Percentiles rank a stretch among this genome's conserved stretches.
These are phyloP conservation scores for Neurospora sp. DNA, from an alignment of 495 filamentous ascomycete genomes.

Conservation along the genomic window DNA sequence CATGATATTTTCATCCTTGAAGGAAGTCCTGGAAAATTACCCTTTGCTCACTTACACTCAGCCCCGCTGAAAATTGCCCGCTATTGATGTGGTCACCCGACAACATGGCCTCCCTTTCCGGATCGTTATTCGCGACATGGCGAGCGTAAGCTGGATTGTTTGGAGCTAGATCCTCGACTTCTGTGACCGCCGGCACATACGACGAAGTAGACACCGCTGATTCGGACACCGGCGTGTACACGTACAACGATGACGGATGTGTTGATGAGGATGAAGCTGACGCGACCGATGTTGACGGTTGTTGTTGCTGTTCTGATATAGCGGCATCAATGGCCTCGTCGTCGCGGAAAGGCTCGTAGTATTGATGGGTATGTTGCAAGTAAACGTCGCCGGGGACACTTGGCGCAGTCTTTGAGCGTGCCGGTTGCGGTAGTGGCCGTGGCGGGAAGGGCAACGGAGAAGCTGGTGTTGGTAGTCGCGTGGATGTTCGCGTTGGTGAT, in stretches of 20 bases:
- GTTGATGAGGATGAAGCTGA: background rate
- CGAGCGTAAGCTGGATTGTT: background rate
- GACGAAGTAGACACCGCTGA: background rate
- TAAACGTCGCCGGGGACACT: background rate
- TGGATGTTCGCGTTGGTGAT: background rate
- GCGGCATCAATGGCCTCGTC: background rate
- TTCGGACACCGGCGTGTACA: background rate
- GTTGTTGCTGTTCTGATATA: background rate
- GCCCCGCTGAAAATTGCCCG: background rate
- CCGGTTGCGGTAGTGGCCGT: background rate
- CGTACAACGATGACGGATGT: background rate
- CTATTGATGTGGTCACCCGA: background rate
- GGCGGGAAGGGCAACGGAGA: background rate
- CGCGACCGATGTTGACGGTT: background rate
- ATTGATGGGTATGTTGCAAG: background rate
- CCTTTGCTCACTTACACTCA: conserved; percentile 5
- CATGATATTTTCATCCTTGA: background rate
- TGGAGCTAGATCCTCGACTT: background rate
- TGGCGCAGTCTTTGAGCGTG: background rate
- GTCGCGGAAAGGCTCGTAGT: background rate
- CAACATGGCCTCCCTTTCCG: background rate
- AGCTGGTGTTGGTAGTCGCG: background rate
- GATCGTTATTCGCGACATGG: conserved; percentile 2
- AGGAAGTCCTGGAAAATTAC: background rate
- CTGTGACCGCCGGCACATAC: background rate